phyloP scores from a whole-genome alignment of 306 rosid species.

The Ormosia semicastrata region DNA sequence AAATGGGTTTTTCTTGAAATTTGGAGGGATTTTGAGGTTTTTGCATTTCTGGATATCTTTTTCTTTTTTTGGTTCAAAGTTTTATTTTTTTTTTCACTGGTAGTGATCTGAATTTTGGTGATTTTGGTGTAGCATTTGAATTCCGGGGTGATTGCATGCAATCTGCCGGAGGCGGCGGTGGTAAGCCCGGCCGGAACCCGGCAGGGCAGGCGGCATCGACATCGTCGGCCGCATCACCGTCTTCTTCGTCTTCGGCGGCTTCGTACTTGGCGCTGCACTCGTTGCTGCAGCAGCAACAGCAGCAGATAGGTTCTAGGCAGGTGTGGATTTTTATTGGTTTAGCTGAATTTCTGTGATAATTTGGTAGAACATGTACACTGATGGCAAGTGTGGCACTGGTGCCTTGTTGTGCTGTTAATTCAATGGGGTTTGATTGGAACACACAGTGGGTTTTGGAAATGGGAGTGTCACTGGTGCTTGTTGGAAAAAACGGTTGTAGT shows the following conservation, averaged over 20 bases:
- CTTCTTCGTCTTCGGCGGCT: conserved; percentile 89
- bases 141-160: conserved; percentile 71
- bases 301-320: conserved; percentile 81
- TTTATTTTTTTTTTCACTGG: neutral
- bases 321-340: conserved; percentile 47
- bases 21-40: conserved; percentile 36
- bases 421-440: conserved; percentile 14
- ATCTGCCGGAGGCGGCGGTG: conserved; percentile 65
- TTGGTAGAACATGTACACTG: conserved; percentile 26
- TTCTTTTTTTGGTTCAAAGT: neutral
- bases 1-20: conserved; percentile 40
- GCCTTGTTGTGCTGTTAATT: conserved; percentile 6
- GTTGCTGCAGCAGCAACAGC: conserved; percentile 65
- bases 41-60: conserved; percentile 12
- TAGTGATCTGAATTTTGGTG: conserved; percentile 39
- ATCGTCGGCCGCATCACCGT: conserved; percentile 78
- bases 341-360: conserved; percentile 27
- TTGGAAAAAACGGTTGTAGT: conserved; percentile 23
- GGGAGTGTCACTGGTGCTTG: conserved; percentile 26
- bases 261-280: conserved; percentile 78
- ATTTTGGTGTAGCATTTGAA: conserved; percentile 21
- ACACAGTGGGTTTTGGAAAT: conserved; percentile 16
- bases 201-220: conserved; percentile 73
- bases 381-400: neutral
- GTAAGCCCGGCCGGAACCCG: conserved; percentile 83